phyloP scores from a whole-genome alignment of 1,284 basidiomycete species.

The Ganoderma lingzhi region DNA sequence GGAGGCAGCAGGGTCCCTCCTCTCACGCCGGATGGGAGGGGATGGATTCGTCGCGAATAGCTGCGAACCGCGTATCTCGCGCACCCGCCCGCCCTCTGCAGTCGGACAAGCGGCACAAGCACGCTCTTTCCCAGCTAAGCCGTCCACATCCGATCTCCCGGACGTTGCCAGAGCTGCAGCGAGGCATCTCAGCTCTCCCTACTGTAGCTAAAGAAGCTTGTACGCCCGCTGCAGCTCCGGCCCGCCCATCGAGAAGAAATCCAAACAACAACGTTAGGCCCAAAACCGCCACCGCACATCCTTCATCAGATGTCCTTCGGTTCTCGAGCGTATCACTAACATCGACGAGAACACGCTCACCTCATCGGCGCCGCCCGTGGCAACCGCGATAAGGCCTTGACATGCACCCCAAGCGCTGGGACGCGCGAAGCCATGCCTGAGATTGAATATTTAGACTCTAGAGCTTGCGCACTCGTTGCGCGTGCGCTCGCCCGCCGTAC shows the following conservation, averaged over 20 bases:
- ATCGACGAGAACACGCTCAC: conserved; percentile 5
- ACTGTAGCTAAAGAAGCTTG: neutral
- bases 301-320: neutral
- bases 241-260: neutral
- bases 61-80: conserved; percentile 10
- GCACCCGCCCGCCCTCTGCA: neutral
- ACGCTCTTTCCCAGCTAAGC: neutral
- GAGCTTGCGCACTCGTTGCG: neutral
- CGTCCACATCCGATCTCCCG: neutral
- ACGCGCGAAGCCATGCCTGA: neutral
- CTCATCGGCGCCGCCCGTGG: neutral
- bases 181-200: neutral
- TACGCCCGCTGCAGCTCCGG: neutral
- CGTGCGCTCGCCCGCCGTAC: neutral
- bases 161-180: neutral
- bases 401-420: neutral
- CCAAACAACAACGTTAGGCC: neutral
- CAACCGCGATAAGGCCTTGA: neutral
- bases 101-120: neutral
- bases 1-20: neutral
- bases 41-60: neutral
- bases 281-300: conserved; percentile 2
- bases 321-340: neutral
- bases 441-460: neutral
- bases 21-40: neutral